Base-by-base conservation (phyloP, 2,329 filamentous ascomycete genomes). In the Colletotrichum shisoi region DNA sequence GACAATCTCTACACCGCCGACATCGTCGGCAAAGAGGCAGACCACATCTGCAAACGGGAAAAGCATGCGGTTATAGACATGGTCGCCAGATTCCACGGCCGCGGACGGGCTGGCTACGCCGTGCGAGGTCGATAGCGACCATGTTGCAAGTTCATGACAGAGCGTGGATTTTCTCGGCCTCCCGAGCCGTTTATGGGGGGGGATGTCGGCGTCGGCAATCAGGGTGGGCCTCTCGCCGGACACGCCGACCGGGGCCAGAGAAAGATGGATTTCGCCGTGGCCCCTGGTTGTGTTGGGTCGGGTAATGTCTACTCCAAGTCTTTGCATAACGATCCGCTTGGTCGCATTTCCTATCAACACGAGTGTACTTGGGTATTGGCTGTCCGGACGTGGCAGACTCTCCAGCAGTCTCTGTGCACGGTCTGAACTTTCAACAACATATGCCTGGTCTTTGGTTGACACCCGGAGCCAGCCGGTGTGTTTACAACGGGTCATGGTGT, bases 31-130 rank as follows among this genome's bases (percentile, higher is more conserved):
- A 53, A 65, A 65, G 15, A 60, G 54, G 17, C 56, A 65, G 11
- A 65, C 7, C 19, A 19, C 17, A 59, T 65, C 34, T n/a, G 8
- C 31, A 53, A 65, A 65, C 24, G 24, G 51, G 56, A 45, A 42
- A 44, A 65, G 37, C 24, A 60, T 58, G 49, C 24, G 31, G 21
- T 46, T 65, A 15, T 60, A 65, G 15, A 65, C 9, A 21, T 49
- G n/a, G 19, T 65, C 27, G 12, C 31, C 5, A 24, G 8, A 11
- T 44, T 44, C 17, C 6, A 53, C 17, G 1, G 19, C n/a, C 21
- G n/a, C 53, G 4, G 21, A 52, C 31, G 19, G 19, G 12, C 5
- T 21, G 11, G 4, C 17, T n/a, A 0, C 24, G 9, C 39, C 6
- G 17, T 44, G 19, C 13, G n/a, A 21, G 37, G n/a, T 45, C 3